phyloP scores from a whole-genome alignment of 345 rosid genomes.

The Lumnitzera racemosa region DNA sequence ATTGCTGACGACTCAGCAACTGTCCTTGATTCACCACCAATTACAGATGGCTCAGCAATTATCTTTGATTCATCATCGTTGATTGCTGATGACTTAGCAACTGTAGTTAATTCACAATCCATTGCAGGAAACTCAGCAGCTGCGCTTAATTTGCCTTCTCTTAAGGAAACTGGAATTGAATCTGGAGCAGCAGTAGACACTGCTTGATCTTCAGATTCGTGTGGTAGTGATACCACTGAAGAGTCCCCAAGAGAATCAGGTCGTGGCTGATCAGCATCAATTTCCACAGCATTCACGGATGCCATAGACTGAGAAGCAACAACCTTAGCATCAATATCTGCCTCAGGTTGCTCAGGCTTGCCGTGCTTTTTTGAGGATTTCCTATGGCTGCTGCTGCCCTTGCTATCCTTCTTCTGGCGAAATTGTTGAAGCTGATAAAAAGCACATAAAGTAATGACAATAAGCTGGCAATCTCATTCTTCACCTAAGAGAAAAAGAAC shows the following conservation, averaged over 20 bases:
- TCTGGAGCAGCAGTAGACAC: slow-evolving; percentile 5
- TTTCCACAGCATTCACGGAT: slow-evolving; percentile 22
- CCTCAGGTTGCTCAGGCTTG: slow-evolving; percentile 52
- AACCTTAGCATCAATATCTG: slow-evolving; percentile 33
- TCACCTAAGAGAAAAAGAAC: neutral
- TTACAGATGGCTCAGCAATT: slow-evolving; percentile 19
- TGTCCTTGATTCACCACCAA: too few species aligned
- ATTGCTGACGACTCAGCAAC: too few species aligned
- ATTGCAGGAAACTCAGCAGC: slow-evolving; percentile 1
- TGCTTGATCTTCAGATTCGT: slow-evolving; percentile 4
- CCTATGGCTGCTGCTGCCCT: slow-evolving; percentile 66
- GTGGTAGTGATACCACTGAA: slow-evolving; percentile 1
- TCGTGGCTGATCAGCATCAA: slow-evolving; percentile 17
- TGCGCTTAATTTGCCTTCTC: neutral
- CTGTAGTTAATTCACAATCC: neutral
- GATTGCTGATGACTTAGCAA: slow-evolving; percentile 7
- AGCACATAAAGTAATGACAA: neutral
- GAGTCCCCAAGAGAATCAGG: slow-evolving; percentile 8
- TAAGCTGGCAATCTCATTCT: neutral
- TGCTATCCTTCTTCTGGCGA: slow-evolving; percentile 84
- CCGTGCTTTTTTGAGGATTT: slow-evolving; percentile 59
- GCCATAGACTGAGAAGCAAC: slow-evolving; percentile 15
- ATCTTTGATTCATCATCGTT: slow-evolving; percentile 15
- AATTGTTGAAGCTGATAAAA: slow-evolving; percentile 81
- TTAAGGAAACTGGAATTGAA: neutral